Evolutionary conservation across 176 grass and related monocot species (phyloP).

Genomic region (Carex kokanica): DNA sequence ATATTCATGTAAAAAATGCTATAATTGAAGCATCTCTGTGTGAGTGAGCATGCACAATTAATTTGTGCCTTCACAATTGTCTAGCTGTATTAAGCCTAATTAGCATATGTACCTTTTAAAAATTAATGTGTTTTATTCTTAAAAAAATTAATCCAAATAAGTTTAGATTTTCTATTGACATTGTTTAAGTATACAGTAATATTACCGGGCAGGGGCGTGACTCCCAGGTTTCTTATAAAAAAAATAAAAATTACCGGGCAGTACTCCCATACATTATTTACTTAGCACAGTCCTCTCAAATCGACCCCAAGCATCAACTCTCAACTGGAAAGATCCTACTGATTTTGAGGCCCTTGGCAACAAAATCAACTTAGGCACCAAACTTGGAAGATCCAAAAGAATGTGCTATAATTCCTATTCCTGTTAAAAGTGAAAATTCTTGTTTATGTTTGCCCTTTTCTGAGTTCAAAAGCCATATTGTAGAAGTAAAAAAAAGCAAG

Average conservation of each 20-base stretch:
- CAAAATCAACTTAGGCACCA: not conserved
- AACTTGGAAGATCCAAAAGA: not conserved
- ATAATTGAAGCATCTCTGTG: not conserved
- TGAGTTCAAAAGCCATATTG: not conserved
- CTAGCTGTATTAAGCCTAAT: not conserved
- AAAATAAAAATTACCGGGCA: too few species aligned
- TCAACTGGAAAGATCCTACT: not conserved
- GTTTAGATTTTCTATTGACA: not conserved
- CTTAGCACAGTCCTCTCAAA: too few species aligned
- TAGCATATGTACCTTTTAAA: not conserved
- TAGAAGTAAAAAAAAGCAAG: not conserved
- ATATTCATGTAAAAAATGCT: not conserved
- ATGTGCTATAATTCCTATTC: not conserved
- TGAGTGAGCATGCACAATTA: not conserved
- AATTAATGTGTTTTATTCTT: not conserved
- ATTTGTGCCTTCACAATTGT: not conserved
- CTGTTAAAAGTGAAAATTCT: not conserved
- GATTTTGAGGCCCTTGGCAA: not conserved
- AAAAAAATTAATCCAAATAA: not conserved
- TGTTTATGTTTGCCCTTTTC: conserved; percentile 5
- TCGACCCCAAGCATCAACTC: not conserved
- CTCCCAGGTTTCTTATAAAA: not conserved
- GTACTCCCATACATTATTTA: not conserved
- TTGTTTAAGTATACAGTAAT: not conserved
- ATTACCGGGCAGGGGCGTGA: too few species aligned